Percentiles rank a stretch among this genome's conserved stretches.
These are phyloP conservation scores for Blepharisma japonicum DNA, from an alignment of 73 alveolate species.

Conservation along the genomic window DNA sequence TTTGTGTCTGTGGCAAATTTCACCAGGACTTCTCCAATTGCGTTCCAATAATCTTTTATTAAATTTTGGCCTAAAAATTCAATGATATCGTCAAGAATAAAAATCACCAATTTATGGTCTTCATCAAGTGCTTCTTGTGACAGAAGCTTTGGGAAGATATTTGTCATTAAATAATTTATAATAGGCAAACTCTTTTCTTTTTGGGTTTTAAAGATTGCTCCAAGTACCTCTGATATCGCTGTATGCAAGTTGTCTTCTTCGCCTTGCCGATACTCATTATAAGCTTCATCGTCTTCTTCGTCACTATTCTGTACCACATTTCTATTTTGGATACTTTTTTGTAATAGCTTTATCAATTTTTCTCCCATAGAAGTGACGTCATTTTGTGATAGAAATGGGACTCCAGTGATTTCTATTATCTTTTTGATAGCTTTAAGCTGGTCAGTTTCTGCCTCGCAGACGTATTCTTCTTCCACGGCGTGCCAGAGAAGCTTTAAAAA, in stretches of 20 bases:
- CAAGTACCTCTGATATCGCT: conserved; percentile 72
- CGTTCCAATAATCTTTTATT: conserved; percentile 56
- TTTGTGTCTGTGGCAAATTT: conserved; percentile 26
- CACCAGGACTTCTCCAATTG: conserved; percentile 52
- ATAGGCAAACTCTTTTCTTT: conserved; percentile 35
- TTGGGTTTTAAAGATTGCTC: conserved; percentile 79
- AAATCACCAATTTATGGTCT: conserved; percentile 82
- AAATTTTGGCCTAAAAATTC: conserved; percentile 83
- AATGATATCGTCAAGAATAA: conserved; percentile 92
- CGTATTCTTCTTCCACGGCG: conserved; percentile 37
- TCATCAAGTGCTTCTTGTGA: conserved; percentile 33
- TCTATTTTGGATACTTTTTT: neutral
- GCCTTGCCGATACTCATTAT: conserved; percentile 39
- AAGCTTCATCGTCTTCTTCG: conserved; percentile 19
- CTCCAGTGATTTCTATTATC: conserved; percentile 43
- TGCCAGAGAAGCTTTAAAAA: conserved; percentile 47
- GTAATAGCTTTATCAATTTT: conserved; percentile 43
- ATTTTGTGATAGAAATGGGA: conserved; percentile 41
- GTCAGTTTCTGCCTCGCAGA: conserved; percentile 1
- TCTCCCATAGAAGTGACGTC: conserved; percentile 49
- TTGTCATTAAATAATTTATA: conserved; percentile 30
- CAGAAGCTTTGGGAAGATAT: conserved; percentile 46
- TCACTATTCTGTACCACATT: neutral
- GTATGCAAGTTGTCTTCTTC: conserved; percentile 78
- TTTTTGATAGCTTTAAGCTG: conserved; percentile 39